Evolutionary conservation across 176 grass and related monocot species (phyloP).

Genomic region (Carex littledalei): DNA sequence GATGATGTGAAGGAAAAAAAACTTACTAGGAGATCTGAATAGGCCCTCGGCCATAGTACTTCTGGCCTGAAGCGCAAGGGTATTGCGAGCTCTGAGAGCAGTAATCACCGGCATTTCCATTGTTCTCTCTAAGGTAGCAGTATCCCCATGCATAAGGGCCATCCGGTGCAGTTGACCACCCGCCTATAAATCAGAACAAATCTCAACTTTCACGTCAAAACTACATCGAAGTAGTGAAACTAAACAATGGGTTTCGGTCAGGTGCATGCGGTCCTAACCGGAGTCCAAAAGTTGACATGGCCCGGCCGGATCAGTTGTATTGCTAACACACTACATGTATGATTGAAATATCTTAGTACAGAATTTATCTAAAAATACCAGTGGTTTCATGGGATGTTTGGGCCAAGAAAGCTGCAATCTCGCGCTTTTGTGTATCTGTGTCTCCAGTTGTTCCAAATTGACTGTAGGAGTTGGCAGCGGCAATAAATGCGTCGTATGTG

Average conservation of each 20-base stretch:
- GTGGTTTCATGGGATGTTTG: slow-evolving; percentile 67
- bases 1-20: neutral
- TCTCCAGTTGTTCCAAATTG: slow-evolving; percentile 32
- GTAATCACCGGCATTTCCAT: slow-evolving; percentile 2
- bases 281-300: neutral
- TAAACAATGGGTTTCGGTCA: neutral
- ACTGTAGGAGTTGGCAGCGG: slow-evolving; percentile 32
- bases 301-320: neutral
- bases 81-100: slow-evolving; percentile 17
- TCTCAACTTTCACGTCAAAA: neutral
- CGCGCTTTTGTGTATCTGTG: slow-evolving; percentile 8
- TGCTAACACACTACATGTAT: neutral
- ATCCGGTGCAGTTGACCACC: slow-evolving; percentile 33
- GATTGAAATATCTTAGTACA: neutral
- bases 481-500: slow-evolving; percentile 44
- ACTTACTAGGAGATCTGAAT: slow-evolving; percentile 35
- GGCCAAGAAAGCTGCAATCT: slow-evolving; percentile 51
- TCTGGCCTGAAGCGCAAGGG: slow-evolving; percentile 28
- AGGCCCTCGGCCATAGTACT: slow-evolving; percentile 32
- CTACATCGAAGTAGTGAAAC: neutral
- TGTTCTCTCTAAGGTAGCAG: slow-evolving; percentile 18
- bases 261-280: too few relatives aligned
- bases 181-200: slow-evolving; percentile 17
- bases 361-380: neutral
- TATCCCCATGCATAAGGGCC: slow-evolving; percentile 48